These are phyloP conservation scores for Aegilops sharonensis DNA, from an alignment of 176 grass and related monocot species.

Conservation along the genomic window DNA sequence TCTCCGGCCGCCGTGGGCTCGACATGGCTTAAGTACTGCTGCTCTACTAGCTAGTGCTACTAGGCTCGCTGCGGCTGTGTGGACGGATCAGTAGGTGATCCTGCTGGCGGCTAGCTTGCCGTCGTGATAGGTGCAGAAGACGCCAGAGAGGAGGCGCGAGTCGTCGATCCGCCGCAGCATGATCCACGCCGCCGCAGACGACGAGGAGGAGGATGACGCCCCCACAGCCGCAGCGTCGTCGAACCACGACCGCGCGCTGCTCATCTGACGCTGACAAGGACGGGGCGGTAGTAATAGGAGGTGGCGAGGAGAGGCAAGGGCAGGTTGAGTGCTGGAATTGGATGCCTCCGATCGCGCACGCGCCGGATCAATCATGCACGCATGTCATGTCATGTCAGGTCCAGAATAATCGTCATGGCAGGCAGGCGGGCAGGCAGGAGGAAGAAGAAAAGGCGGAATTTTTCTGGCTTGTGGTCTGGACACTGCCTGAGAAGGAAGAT, in stretches of 20 bases:
- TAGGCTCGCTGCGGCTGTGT: background rate
- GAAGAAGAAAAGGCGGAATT: slow-evolving; percentile 9
- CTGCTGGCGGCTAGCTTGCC: slow-evolving; percentile 19
- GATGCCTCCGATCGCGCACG: background rate
- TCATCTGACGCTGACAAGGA: slow-evolving; percentile 31
- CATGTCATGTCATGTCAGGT: slow-evolving; percentile 13
- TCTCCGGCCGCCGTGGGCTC: slow-evolving; percentile 17
- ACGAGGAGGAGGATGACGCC: background rate
- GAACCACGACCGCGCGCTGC: slow-evolving; percentile 41
- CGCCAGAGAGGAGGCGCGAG: slow-evolving; percentile 49
- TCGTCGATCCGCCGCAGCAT: slow-evolving; percentile 43
- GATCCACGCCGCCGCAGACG: slow-evolving; percentile 23
- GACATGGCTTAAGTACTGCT: slow-evolving; percentile 22
- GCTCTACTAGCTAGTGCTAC: background rate
- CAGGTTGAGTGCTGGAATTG: slow-evolving; percentile 38
- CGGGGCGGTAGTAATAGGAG: background rate
- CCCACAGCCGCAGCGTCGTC: background rate
- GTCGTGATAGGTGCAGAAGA: slow-evolving; percentile 37
- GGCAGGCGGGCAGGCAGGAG: background rate
- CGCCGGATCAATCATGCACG: slow-evolving; percentile 5
- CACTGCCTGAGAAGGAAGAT: background rate
- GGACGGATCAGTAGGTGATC: slow-evolving; percentile 15
- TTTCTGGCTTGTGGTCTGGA: background rate
- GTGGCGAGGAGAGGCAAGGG: background rate
- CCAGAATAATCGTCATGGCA: background rate